Evolutionary conservation across 352 stramenopile species (phyloP).

Genomic region (Pythium sp.): DNA sequence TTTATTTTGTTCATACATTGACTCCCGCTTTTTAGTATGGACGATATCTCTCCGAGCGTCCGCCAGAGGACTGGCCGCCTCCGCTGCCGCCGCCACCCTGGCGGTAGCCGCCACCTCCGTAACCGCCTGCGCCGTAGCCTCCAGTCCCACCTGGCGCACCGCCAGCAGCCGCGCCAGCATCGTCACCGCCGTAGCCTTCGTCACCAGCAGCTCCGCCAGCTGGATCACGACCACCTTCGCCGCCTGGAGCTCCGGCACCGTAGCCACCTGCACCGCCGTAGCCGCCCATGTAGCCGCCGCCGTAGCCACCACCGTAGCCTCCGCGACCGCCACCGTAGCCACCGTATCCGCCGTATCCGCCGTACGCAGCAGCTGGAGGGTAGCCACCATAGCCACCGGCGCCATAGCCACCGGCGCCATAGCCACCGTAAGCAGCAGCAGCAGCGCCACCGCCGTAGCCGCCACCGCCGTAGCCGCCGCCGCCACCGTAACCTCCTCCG

Average conservation of each 20-base stretch:
- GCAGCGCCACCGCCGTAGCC: conserved; percentile 23
- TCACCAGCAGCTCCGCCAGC: conserved; percentile 21
- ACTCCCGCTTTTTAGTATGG: conserved; percentile 54
- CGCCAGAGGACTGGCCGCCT: conserved; percentile 40
- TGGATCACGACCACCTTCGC: conserved; percentile 18
- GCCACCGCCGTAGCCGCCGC: conserved; percentile 18
- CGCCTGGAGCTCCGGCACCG: conserved; percentile 20
- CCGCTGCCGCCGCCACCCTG: conserved; percentile 50
- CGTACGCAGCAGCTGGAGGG: conserved; percentile 14
- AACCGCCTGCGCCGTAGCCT: conserved; percentile 38
- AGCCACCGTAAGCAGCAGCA: conserved; percentile 20
- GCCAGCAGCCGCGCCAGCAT: conserved; percentile 28
- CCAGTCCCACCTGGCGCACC: conserved; percentile 29
- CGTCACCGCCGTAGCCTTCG: conserved; percentile 29
- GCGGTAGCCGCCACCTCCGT: conserved; percentile 40
- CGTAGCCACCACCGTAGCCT: conserved; percentile 30
- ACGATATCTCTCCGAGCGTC: conserved; percentile 79
- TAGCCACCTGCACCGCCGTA: conserved; percentile 28
- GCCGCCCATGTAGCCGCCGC: conserved; percentile 23
- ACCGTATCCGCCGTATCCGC: conserved; percentile 18
- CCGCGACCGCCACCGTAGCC: conserved; percentile 28
- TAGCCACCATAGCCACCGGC: conserved; percentile 20
- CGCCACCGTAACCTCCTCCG: conserved; percentile 18
- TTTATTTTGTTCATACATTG: not conserved
- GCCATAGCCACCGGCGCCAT: conserved; percentile 18